Evolutionary conservation across 768 basidiomycete genomes (phyloP).

Genomic region (Cystobasidium onofrii): DNA sequence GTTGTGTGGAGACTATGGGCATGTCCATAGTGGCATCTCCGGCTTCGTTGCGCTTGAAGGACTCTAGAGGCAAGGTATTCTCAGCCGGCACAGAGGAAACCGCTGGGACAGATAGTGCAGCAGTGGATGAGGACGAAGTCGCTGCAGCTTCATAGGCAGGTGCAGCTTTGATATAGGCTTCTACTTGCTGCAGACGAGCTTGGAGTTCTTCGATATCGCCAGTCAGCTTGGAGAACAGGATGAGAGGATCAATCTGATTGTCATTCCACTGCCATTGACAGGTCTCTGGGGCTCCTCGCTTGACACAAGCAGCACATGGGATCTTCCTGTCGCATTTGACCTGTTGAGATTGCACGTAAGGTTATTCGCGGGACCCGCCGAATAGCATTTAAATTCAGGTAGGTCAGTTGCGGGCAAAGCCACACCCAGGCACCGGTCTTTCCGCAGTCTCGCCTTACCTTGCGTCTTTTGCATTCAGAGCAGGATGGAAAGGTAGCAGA

Average conservation of each 20-base stretch:
- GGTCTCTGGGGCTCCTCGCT: constrained; percentile 4
- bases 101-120: too few species aligned
- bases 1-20: background rate
- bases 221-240: constrained; percentile 1
- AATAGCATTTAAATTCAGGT: too few species aligned
- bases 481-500: background rate
- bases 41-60: background rate
- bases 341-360: background rate
- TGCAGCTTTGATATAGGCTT: background rate
- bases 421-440: too few species aligned
- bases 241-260: background rate
- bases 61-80: background rate
- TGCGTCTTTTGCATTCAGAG: background rate
- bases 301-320: constrained; percentile 23
- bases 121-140: too few species aligned
- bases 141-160: background rate
- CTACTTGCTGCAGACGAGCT: background rate
- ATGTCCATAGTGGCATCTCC: background rate
- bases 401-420: too few species aligned
- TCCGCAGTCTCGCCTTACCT: background rate
- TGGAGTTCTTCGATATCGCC: background rate
- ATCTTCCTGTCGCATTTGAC: constrained; percentile 22
- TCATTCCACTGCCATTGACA: constrained; percentile 3
- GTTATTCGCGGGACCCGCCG: background rate
- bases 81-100: too few species aligned